Percentiles rank a stretch among this genome's conserved stretches.
These are phyloP conservation scores for Paracorniculantispora psalliotae DNA, from an alignment of 2,329 filamentous ascomycete species.

Conservation along the genomic window DNA sequence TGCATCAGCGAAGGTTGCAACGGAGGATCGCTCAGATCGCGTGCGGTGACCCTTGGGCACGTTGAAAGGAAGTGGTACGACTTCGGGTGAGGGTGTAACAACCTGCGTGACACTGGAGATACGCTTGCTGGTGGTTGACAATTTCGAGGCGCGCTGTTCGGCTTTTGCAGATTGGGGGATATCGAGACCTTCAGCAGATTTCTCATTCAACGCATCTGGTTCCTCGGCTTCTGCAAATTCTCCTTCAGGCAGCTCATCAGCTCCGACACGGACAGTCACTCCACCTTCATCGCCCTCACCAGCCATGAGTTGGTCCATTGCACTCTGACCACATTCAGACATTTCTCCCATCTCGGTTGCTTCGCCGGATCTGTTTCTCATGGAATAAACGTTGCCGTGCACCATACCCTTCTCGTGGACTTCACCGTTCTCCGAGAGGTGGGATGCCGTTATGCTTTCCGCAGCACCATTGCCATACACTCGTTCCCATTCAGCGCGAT, in stretches of 20 bases:
- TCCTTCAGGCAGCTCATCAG: conserved; percentile 40
- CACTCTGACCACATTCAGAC: conserved; percentile 27
- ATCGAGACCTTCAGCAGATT: conserved; percentile 19
- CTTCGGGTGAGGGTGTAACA: conserved; percentile 36
- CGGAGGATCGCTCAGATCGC: conserved; percentile 55
- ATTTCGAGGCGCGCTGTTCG: background rate
- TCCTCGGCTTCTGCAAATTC: conserved; percentile 20
- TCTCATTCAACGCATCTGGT: conserved; percentile 25
- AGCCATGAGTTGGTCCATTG: conserved; percentile 36
- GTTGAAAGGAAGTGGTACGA: conserved; percentile 63
- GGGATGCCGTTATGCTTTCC: conserved; percentile 31
- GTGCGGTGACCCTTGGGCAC: conserved; percentile 42
- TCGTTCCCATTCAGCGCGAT: conserved; percentile 69
- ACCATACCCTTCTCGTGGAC: conserved; percentile 41
- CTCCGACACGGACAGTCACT: conserved; percentile 49
- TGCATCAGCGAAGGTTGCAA: conserved; percentile 65
- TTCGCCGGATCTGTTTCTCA: conserved; percentile 32
- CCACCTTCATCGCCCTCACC: conserved; percentile 38
- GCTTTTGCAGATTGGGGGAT: background rate
- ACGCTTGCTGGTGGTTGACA: conserved; percentile 17
- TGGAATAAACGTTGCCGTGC: conserved; percentile 31
- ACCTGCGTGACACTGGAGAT: conserved; percentile 22
- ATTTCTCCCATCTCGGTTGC: conserved; percentile 56
- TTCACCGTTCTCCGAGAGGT: conserved; percentile 49
- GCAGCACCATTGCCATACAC: conserved; percentile 60